phyloP scores from a whole-genome alignment of 371 early-diverging fungal species.

The Mucor circinelloides region DNA sequence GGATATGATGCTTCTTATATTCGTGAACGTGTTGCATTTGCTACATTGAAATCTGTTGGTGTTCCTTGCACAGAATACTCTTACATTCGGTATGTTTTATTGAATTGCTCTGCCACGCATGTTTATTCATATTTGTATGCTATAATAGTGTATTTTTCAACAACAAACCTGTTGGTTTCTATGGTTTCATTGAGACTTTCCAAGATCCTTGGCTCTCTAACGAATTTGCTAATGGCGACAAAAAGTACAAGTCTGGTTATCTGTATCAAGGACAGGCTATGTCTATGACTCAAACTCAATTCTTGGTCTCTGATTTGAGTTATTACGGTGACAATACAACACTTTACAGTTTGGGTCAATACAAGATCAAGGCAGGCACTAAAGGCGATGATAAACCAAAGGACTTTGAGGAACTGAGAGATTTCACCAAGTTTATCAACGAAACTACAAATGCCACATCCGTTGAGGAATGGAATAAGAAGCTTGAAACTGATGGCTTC shows the following conservation, averaged over 20 bases:
- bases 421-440: constrained; percentile 25
- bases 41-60: constrained; percentile 44
- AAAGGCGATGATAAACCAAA: neutral
- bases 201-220: constrained; percentile 24
- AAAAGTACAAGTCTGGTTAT: constrained; percentile 8
- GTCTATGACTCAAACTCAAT: neutral
- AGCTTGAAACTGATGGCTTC: constrained; percentile 17
- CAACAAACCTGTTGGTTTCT: constrained; percentile 18
- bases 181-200: constrained; percentile 25
- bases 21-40: constrained; percentile 45
- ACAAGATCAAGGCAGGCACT: constrained; percentile 24
- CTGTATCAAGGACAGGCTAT: constrained; percentile 17
- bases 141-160: constrained; percentile 16
- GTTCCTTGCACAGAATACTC: constrained; percentile 43
- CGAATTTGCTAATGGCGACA: constrained; percentile 14
- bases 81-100: constrained; percentile 33
- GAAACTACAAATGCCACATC: neutral
- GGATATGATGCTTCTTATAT: constrained; percentile 45
- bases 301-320: constrained; percentile 14
- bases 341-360: constrained; percentile 12
- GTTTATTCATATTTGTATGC: neutral
- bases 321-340: constrained; percentile 12
- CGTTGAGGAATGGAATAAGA: constrained; percentile 18
- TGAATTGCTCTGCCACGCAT: neutral
- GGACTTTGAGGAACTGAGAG: constrained; percentile 6